phyloP scores from a whole-genome alignment of 1,284 basidiomycete species.

The Fomitopsis palustris region DNA sequence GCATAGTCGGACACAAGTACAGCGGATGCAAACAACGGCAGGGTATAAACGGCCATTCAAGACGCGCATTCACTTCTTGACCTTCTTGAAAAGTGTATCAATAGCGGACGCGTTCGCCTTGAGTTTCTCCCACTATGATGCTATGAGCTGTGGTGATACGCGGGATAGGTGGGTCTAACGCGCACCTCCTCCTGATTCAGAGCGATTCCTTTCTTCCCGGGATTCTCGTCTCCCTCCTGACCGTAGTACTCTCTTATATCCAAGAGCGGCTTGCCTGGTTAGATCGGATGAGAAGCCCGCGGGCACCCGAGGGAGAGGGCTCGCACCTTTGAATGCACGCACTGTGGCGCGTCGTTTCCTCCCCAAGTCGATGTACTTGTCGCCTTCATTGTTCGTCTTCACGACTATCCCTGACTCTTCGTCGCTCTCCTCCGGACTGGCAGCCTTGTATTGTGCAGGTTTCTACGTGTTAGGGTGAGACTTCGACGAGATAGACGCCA shows the following conservation, averaged over 20 bases:
- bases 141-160: not conserved
- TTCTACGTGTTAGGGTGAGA: not conserved
- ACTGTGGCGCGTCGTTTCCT: slow-evolving; percentile 72
- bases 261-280: slow-evolving; percentile 47
- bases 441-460: not conserved
- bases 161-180: slow-evolving; percentile 4
- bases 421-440: not conserved
- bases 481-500: not conserved
- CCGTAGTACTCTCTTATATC: slow-evolving; percentile 82
- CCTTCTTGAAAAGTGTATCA: slow-evolving; percentile 48
- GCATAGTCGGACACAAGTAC: slow-evolving; percentile 4
- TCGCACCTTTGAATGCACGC: slow-evolving; percentile 62
- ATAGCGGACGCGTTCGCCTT: slow-evolving; percentile 42
- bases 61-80: slow-evolving; percentile 29
- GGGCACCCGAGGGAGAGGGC: not conserved
- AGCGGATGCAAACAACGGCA: not conserved
- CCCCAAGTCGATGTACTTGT: slow-evolving; percentile 64
- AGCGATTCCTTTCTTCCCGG: slow-evolving; percentile 80
- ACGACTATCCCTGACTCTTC: slow-evolving; percentile 6
- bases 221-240: slow-evolving; percentile 62
- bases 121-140: slow-evolving; percentile 55
- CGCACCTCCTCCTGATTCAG: slow-evolving; percentile 68
- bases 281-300: too few relatives aligned
- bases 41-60: not conserved
- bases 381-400: slow-evolving; percentile 43